Conservation (phyloP, 441 rosid species). For the Erodium moschatum region DNA sequence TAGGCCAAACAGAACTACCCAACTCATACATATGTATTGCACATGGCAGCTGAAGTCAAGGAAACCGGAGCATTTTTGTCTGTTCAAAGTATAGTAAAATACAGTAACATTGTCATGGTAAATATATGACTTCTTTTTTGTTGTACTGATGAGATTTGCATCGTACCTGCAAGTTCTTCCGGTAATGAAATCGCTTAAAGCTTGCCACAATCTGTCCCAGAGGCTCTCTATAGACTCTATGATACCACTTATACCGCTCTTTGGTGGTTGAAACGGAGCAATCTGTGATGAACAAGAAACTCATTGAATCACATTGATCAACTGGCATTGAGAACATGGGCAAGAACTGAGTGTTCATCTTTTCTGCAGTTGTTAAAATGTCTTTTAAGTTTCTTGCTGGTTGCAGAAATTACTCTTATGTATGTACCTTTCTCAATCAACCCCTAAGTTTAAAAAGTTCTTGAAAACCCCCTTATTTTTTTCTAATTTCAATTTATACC, state of each 20-base stretch:
- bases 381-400: no score
- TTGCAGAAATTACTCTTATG: no score
- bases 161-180: slow-evolving; percentile 70
- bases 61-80: slow-evolving; percentile 66
- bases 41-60: slow-evolving; percentile 85
- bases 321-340: neutral
- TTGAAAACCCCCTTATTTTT: no score
- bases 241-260: slow-evolving; percentile 47
- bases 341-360: neutral
- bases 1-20: slow-evolving; percentile 72
- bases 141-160: neutral
- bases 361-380: neutral
- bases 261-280: slow-evolving; percentile 56
- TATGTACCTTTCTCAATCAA: no score
- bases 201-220: slow-evolving; percentile 59
- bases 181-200: slow-evolving; percentile 56
- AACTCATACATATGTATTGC: slow-evolving; percentile 81
- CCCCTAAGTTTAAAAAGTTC: no score
- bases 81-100: slow-evolving; percentile 23
- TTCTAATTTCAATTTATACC: no score
- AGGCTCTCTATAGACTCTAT: slow-evolving; percentile 48
- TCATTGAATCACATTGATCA: neutral
- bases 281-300: slow-evolving; percentile 36
- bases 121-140: neutral
- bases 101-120: neutral